Conservation (phyloP, 352 stramenopile species). For the Phytophthora nicotianae region DNA sequence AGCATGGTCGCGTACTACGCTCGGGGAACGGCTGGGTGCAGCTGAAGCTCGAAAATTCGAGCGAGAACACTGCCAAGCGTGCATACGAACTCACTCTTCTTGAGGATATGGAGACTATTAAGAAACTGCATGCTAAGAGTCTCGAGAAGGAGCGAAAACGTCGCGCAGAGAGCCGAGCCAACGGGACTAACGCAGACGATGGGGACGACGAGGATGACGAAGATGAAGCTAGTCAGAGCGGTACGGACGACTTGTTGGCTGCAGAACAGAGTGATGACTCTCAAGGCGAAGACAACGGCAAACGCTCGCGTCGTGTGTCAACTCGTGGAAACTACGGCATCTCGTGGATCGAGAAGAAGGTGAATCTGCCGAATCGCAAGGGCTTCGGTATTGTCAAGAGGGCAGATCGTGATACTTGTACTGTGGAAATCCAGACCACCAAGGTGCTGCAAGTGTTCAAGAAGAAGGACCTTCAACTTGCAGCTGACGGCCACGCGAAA, state of each 20-base stretch:
- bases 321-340: constrained; percentile 85
- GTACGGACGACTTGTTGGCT: constrained; percentile 50
- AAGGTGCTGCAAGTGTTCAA: constrained; percentile 86
- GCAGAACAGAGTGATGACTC: constrained; percentile 78
- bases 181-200: constrained; percentile 38
- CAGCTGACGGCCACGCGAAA: constrained; percentile 63
- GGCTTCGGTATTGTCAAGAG: constrained; percentile 82
- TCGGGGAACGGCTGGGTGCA: constrained; percentile 92
- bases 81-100: constrained; percentile 88
- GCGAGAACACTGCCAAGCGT: constrained; percentile 86
- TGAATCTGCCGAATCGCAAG: constrained; percentile 80
- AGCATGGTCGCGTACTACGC: constrained; percentile 72
- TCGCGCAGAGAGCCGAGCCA: constrained; percentile 36
- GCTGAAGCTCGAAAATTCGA: constrained; percentile 80
- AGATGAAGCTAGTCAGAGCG: constrained; percentile 53
- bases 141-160: constrained; percentile 64
- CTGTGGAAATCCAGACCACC: constrained; percentile 72
- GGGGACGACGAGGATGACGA: constrained; percentile 66
- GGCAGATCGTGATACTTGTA: constrained; percentile 86
- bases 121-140: constrained; percentile 72
- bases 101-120: constrained; percentile 84
- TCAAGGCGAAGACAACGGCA: constrained; percentile 76
- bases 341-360: constrained; percentile 88
- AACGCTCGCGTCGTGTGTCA: constrained; percentile 70
- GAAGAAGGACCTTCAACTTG: constrained; percentile 86